These are phyloP conservation scores for Apiotrichum montevideense DNA, from an alignment of 1,284 basidiomycete genomes.

Conservation along the genomic window DNA sequence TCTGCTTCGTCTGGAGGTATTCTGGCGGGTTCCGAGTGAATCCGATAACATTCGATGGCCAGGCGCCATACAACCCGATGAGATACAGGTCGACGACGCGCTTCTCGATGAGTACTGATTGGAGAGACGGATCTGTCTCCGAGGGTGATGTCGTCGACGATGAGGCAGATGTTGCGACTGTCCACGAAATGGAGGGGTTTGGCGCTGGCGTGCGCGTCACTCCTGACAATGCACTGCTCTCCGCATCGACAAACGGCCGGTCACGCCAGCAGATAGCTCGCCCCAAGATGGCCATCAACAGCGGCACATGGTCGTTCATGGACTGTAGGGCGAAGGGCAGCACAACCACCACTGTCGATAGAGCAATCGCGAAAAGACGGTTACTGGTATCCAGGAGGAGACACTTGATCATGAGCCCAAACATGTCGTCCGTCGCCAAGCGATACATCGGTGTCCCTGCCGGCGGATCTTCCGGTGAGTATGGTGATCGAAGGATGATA, in stretches of 20 bases:
- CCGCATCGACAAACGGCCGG: slow-evolving; percentile 33
- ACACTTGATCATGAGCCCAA: slow-evolving; percentile 22
- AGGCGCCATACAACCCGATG: slow-evolving; percentile 35
- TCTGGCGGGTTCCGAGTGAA: slow-evolving; percentile 36
- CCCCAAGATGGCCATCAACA: slow-evolving; percentile 36
- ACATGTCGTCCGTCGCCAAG: slow-evolving; percentile 21
- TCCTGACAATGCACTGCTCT: slow-evolving; percentile 12
- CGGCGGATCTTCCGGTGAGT: slow-evolving; percentile 23
- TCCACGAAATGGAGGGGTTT: slow-evolving; percentile 19
- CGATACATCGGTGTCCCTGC: slow-evolving; percentile 24
- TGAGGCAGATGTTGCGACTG: slow-evolving; percentile 15
- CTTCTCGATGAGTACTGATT: slow-evolving; percentile 13
- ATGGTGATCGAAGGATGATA: slow-evolving; percentile 22
- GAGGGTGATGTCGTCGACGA: neutral
- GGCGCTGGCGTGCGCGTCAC: slow-evolving; percentile 30
- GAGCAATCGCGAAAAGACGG: slow-evolving; percentile 31
- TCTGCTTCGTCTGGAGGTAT: slow-evolving; percentile 30
- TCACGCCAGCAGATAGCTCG: slow-evolving; percentile 40
- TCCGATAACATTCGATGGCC: slow-evolving; percentile 44
- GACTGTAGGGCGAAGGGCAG: slow-evolving; percentile 33
- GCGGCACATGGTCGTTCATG: slow-evolving; percentile 30
- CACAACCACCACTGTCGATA: slow-evolving; percentile 28
- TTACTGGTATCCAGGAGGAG: slow-evolving; percentile 37
- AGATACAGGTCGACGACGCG: slow-evolving; percentile 29
- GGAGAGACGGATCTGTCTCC: neutral